phyloP scores from a whole-genome alignment of 306 rosid species.

The Fragaria iinumae region DNA sequence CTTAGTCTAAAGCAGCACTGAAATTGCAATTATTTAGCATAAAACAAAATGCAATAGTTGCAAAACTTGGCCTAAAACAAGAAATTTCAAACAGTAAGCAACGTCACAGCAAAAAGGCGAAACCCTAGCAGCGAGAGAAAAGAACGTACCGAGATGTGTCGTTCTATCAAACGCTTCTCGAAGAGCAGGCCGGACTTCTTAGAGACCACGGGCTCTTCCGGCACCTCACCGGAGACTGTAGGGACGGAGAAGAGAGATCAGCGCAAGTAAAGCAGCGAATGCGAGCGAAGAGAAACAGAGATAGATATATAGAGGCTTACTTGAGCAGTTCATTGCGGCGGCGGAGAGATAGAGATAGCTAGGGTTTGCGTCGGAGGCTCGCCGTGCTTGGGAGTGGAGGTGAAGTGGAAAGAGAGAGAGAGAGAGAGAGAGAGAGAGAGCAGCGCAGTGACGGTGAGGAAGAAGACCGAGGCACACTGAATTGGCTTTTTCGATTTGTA shows the following conservation, averaged over 20 bases:
- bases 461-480: background rate
- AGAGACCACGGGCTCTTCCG: conserved; percentile 97
- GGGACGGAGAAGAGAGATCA: conserved; percentile 33
- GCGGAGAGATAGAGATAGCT: conserved; percentile 22
- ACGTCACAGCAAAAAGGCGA: background rate
- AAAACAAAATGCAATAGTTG: background rate
- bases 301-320: conserved; percentile 23
- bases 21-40: background rate
- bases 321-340: conserved; percentile 58
- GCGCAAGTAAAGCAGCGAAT: conserved; percentile 6
- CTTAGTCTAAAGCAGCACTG: background rate
- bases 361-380: conserved; percentile 28
- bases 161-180: conserved; percentile 87
- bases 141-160: conserved; percentile 64
- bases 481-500: background rate
- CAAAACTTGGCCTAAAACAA: background rate
- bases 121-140: conserved; percentile 23
- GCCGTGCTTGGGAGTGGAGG: conserved; percentile 1
- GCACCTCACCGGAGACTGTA: conserved; percentile 98
- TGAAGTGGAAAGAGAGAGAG: too few relatives aligned
- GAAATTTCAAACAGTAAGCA: background rate
- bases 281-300: background rate
- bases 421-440: too few relatives aligned
- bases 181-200: conserved; percentile 74
- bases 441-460: background rate